Evolutionary conservation across 1,284 basidiomycete species (phyloP), one percentile per base, ranked within the genome.

Genomic region (Entoloma clypeatum): DNA sequence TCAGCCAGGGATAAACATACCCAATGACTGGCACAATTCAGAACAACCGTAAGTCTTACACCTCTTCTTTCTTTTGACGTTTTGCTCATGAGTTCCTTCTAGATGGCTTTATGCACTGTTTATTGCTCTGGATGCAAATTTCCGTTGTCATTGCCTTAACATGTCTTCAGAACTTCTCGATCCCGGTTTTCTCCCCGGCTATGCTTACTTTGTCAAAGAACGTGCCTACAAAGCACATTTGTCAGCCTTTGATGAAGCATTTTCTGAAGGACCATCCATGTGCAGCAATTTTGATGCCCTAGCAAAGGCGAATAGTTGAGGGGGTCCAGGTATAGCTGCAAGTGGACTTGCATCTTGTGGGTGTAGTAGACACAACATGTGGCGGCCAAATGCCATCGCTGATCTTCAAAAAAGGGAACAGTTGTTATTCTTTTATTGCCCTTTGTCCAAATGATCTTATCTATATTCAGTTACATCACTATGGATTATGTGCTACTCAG

Each of bases 121-220:
- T 22, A 26, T 59, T 0, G 47, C 50, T 2, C 39, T 59, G 1
- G 56, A 63, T 36, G 60, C 57, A 6, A 62, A 63, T 37, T 62
- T 62, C 18, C 39, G 46, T 2, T 45, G 58, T 3, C 56, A 52
- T 35, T 27, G 40, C 7, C 45, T 42, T 11, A 28, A 45, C 24
- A 23, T 24, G 4, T 48, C 45, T 3, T 44, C 17, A 10, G 33
- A 49, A 6, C 4, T 13, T 3, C 17, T 3, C 3, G 47, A 55
- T 27, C 45, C 39, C 1, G 29, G 34, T 4, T 39, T 55, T 14
- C 39, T 41, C 5, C 7, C 28, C 5, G 47, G 51, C 2, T 51
- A 39, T 32, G 35, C 44, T 9, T 51, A 51, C 24, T 51, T 50
- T 41, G 40, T 53, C 14, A 10, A 32, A 1, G 42, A 52, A 17